Evolutionary conservation across 805 yeast genomes (phyloP).

Genomic region (Ogataea naganishii): DNA sequence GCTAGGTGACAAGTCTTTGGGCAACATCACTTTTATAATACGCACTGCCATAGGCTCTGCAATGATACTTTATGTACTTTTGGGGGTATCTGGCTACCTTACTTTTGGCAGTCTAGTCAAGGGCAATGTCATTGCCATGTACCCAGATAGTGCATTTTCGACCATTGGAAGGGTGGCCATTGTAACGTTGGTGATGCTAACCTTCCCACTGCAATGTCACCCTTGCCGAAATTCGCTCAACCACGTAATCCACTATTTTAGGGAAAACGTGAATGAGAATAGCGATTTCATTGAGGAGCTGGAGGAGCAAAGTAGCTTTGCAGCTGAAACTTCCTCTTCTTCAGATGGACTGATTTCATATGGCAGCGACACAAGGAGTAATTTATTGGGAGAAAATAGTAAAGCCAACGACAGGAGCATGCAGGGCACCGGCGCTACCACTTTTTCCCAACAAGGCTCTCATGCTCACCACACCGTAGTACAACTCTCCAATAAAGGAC

Average conservation of each 20-base stretch:
- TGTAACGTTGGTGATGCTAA: constrained; percentile 68
- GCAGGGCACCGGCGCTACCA: too few relatives aligned
- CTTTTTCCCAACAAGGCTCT: constrained; percentile 5
- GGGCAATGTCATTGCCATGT: constrained; percentile 77
- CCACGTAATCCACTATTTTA: constrained; percentile 53
- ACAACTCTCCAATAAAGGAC: constrained; percentile 16
- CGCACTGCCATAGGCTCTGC: constrained; percentile 51
- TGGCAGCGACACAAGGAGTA: too few relatives aligned
- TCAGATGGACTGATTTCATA: too few relatives aligned
- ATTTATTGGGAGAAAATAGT: too few relatives aligned
- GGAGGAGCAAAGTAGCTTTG: too few relatives aligned
- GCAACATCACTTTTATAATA: constrained; percentile 38
- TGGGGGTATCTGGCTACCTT: constrained; percentile 77
- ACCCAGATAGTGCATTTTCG: constrained; percentile 54
- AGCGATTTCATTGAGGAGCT: constrained; percentile 8
- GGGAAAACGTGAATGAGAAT: too few relatives aligned
- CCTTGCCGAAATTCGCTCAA: constrained; percentile 81
- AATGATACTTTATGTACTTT: constrained; percentile 50
- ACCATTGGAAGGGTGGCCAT: constrained; percentile 77
- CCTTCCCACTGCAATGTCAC: constrained; percentile 87
- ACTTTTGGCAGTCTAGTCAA: constrained; percentile 76
- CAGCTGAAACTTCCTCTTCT: too few relatives aligned
- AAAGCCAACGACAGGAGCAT: too few relatives aligned
- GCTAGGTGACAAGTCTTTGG: constrained; percentile 45
- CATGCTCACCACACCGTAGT: not conserved